phyloP scores from a whole-genome alignment of 2,329 filamentous ascomycete genomes.

The Apiospora koreana region DNA sequence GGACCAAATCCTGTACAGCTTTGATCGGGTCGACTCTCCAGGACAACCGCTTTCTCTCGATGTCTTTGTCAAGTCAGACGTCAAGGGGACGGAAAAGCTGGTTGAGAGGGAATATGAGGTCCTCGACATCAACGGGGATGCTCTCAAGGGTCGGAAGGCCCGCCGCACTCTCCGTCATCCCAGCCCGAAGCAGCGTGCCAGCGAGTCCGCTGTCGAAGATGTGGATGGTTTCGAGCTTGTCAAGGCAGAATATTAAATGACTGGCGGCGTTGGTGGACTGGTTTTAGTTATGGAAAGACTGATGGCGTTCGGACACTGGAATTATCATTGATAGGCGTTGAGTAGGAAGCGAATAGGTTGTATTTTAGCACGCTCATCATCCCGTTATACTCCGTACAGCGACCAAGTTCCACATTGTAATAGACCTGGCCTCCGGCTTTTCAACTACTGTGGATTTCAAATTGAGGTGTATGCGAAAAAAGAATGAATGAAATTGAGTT shows the following conservation, averaged over 20 bases:
- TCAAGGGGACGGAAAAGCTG: slow-evolving; percentile 44
- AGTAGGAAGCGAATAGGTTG: no score
- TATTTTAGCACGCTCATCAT: no score
- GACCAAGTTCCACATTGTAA: no score
- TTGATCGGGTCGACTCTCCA: slow-evolving; percentile 41
- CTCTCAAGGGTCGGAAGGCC: slow-evolving; percentile 45
- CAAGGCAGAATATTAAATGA: slow-evolving; percentile 17
- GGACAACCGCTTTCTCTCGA: slow-evolving; percentile 41
- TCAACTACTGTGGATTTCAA: no score
- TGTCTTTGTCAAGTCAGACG: slow-evolving; percentile 37
- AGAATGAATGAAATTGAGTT: no score
- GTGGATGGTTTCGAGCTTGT: slow-evolving; percentile 46
- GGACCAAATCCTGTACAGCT: slow-evolving; percentile 45
- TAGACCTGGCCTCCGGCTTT: no score
- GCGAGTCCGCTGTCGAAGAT: slow-evolving; percentile 31
- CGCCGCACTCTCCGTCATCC: slow-evolving; percentile 40
- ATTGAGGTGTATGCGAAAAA: no score
- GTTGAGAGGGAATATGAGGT: slow-evolving; percentile 52
- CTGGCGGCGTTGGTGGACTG: background rate
- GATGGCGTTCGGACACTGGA: background rate
- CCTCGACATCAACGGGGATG: slow-evolving; percentile 45
- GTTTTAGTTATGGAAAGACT: background rate
- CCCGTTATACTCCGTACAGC: no score
- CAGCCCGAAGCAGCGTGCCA: slow-evolving; percentile 19
- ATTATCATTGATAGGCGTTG: no score